phyloP scores from a whole-genome alignment of 1,139 yeast species.

The Geotrichum restrictum region DNA sequence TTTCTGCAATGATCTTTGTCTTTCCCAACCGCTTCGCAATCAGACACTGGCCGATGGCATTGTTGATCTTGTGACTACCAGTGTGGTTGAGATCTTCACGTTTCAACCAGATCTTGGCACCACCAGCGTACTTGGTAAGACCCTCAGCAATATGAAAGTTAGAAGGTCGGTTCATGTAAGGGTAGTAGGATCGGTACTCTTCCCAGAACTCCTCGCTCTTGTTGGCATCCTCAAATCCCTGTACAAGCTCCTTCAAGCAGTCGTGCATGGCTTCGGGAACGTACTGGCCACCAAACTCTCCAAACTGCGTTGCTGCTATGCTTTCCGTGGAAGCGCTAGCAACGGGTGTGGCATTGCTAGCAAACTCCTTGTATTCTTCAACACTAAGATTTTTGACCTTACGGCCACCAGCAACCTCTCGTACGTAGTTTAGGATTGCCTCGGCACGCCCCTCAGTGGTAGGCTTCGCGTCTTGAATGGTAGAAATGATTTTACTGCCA shows the following conservation, averaged over 20 bases:
- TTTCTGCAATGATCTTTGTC: conserved; percentile 88
- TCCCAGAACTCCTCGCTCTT: conserved; percentile 92
- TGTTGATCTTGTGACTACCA: conserved; percentile 95
- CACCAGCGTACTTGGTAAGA: conserved; percentile 84
- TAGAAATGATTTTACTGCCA: conserved; percentile 77
- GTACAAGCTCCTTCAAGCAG: conserved; percentile 83
- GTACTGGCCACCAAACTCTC: conserved; percentile 96
- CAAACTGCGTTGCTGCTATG: conserved; percentile 51
- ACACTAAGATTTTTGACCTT: conserved; percentile 30
- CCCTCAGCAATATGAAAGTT: conserved; percentile 87
- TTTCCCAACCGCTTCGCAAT: conserved; percentile 91
- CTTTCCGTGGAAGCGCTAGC: conserved; percentile 26
- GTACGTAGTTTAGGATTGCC: conserved; percentile 63
- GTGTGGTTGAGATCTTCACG: conserved; percentile 98
- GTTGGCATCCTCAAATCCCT: conserved; percentile 78
- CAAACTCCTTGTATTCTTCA: conserved; percentile 32
- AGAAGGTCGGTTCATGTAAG: conserved; percentile 95
- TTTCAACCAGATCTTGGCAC: conserved; percentile 96
- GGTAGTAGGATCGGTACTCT: conserved; percentile 76
- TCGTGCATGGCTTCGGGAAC: conserved; percentile 96
- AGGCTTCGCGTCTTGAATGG: conserved; percentile 53
- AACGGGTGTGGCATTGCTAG: conserved; percentile 29
- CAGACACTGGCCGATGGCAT: conserved; percentile 90
- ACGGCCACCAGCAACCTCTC: conserved; percentile 65
- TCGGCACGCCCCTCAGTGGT: conserved; percentile 53